A percentile compares a stretch with the other conserved stretches of the same genome.
These are phyloP conservation scores for Macrolepiota fuliginosa DNA, from an alignment of 768 basidiomycete species.

Conservation along the genomic window DNA sequence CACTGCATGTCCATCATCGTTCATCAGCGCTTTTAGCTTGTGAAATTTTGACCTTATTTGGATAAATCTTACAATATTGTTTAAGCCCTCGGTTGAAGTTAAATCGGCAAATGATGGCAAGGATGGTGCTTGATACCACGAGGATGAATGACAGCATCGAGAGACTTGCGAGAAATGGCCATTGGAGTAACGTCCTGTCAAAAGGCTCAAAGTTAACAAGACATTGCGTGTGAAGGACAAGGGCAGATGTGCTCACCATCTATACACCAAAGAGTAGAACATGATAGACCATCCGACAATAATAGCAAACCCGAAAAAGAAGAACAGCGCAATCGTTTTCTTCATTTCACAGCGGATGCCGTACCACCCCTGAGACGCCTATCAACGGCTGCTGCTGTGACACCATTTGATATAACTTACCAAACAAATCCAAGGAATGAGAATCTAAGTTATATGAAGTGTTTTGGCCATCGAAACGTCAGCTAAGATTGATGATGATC, in stretches of 20 bases:
- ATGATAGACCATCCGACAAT: constrained; percentile 37
- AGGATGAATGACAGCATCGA: constrained; percentile 43
- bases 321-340: constrained; percentile 30
- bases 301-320: constrained; percentile 37
- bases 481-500: background rate
- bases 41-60: background rate
- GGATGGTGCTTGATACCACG: constrained; percentile 36
- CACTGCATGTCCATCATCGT: constrained; percentile 25
- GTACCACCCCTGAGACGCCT: constrained; percentile 45
- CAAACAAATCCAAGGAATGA: constrained; percentile 53
- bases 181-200: constrained; percentile 43
- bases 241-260: constrained; percentile 30
- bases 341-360: constrained; percentile 47
- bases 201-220: constrained; percentile 22
- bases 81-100: constrained; percentile 56
- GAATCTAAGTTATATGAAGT: constrained; percentile 28
- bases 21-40: constrained; percentile 16
- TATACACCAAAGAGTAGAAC: constrained; percentile 45
- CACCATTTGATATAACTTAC: constrained; percentile 24
- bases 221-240: constrained; percentile 12
- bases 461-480: background rate
- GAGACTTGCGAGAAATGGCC: constrained; percentile 48
- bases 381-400: background rate
- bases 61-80: constrained; percentile 46
- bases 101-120: constrained; percentile 46